Percentiles rank a stretch among this genome's conserved stretches.
These are phyloP conservation scores for Mortierella sp. DNA, from an alignment of 371 early-diverging fungal species.

Conservation along the genomic window DNA sequence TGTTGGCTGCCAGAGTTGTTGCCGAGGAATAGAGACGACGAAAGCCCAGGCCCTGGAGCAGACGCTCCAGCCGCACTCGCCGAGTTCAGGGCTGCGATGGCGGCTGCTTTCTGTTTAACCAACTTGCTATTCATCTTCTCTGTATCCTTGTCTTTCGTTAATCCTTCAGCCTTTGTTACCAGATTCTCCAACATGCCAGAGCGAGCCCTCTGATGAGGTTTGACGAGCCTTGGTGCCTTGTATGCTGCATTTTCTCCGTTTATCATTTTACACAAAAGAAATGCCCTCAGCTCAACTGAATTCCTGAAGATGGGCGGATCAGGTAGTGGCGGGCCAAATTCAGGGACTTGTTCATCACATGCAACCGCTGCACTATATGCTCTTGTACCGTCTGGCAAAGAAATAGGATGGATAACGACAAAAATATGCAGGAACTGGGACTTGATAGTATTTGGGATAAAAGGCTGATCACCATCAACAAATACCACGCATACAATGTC, in stretches of 20 bases:
- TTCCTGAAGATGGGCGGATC: slow-evolving; percentile 68
- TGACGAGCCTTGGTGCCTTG: slow-evolving; percentile 71
- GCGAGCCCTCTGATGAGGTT: slow-evolving; percentile 64
- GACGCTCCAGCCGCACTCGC: not conserved
- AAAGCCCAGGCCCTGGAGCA: not conserved
- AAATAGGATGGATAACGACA: slow-evolving; percentile 67
- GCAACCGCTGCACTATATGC: slow-evolving; percentile 65
- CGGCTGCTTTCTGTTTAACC: slow-evolving; percentile 21
- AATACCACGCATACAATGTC: slow-evolving; percentile 83
- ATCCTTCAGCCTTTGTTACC: slow-evolving; percentile 51
- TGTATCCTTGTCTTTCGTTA: slow-evolving; percentile 35
- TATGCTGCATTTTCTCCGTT: slow-evolving; percentile 82
- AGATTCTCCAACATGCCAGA: slow-evolving; percentile 56
- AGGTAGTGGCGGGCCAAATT: slow-evolving; percentile 74
- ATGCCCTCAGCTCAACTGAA: slow-evolving; percentile 60
- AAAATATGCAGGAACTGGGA: slow-evolving; percentile 83
- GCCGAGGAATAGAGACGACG: not conserved
- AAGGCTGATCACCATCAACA: slow-evolving; percentile 69
- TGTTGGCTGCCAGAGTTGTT: not conserved
- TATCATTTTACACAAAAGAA: slow-evolving; percentile 75
- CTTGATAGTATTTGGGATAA: slow-evolving; percentile 69
- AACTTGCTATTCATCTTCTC: slow-evolving; percentile 23
- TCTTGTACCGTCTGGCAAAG: slow-evolving; percentile 45
- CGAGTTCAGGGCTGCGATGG: not conserved
- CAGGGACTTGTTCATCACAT: slow-evolving; percentile 65